These are phyloP conservation scores for Lagerstroemia speciosa DNA, from an alignment of 345 rosid genomes.

Conservation along the genomic window DNA sequence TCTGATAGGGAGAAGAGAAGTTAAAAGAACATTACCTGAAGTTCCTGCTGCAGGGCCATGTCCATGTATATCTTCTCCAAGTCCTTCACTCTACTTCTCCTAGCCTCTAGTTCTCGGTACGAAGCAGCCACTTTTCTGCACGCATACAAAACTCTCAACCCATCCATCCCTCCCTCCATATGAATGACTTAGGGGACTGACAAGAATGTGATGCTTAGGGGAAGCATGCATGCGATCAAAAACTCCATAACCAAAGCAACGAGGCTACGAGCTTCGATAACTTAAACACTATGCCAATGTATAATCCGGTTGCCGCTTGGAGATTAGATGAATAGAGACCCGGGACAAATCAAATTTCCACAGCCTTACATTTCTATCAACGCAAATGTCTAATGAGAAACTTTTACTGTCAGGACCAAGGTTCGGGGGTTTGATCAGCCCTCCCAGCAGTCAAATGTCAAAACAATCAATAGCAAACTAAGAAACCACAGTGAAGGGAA, in stretches of 20 bases:
- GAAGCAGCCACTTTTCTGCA: conserved; percentile 55
- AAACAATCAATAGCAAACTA: background rate
- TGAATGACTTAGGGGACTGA: background rate
- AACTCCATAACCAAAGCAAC: background rate
- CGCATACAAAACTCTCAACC: background rate
- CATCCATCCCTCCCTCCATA: background rate
- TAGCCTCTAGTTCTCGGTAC: conserved; percentile 68
- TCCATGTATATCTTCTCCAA: conserved; percentile 65
- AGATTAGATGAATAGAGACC: no score
- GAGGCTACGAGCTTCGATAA: background rate
- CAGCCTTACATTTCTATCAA: background rate
- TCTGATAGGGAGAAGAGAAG: conserved; percentile 1
- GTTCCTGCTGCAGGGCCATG: conserved; percentile 71
- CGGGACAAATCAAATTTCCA: background rate
- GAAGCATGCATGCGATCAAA: background rate
- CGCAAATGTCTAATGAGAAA: background rate
- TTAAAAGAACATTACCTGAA: conserved; percentile 47
- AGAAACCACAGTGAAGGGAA: background rate
- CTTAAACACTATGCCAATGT: background rate
- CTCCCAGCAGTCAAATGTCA: background rate
- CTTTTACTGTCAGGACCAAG: background rate
- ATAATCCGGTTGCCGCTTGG: background rate
- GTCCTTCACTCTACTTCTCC: conserved; percentile 52
- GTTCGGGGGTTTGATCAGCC: background rate
- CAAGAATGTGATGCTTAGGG: background rate